These are phyloP conservation scores for Thermomucor indicae-seudaticae DNA, from an alignment of 371 early-diverging fungal species.

Conservation along the genomic window DNA sequence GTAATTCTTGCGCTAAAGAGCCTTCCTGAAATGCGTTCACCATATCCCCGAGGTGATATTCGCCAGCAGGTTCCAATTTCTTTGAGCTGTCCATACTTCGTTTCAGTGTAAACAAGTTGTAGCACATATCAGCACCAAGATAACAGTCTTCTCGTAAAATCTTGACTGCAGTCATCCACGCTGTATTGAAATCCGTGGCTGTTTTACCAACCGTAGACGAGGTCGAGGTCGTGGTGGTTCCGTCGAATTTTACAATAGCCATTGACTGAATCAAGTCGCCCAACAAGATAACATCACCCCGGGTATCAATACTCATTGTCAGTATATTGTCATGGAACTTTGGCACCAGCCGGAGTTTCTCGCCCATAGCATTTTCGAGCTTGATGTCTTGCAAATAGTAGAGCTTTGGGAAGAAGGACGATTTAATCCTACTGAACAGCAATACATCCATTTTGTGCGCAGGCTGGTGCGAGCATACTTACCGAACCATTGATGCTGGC, in stretches of 20 bases:
- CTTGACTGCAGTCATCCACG: slow-evolving; percentile 71
- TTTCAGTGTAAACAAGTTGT: slow-evolving; percentile 60
- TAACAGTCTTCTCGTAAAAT: slow-evolving; percentile 56
- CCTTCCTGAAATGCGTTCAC: slow-evolving; percentile 76
- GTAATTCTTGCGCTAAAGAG: slow-evolving; percentile 6
- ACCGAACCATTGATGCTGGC: slow-evolving; percentile 58
- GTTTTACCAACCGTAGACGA: slow-evolving; percentile 44
- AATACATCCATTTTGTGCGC: background rate
- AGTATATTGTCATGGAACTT: slow-evolving; percentile 55
- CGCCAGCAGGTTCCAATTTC: slow-evolving; percentile 56
- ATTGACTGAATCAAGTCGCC: slow-evolving; percentile 90
- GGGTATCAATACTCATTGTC: slow-evolving; percentile 52
- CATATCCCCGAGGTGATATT: slow-evolving; percentile 78
- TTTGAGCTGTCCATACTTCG: slow-evolving; percentile 29
- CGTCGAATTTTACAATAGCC: slow-evolving; percentile 50
- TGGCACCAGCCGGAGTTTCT: slow-evolving; percentile 19
- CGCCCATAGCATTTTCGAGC: slow-evolving; percentile 19
- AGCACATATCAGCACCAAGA: slow-evolving; percentile 58
- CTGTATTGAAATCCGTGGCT: slow-evolving; percentile 58
- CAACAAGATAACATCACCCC: slow-evolving; percentile 70
- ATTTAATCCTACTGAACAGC: background rate
- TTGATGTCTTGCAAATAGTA: slow-evolving; percentile 27
- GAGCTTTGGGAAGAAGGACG: slow-evolving; percentile 19
- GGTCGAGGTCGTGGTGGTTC: slow-evolving; percentile 24
- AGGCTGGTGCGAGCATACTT: no score